Base-by-base conservation (phyloP, 768 basidiomycete genomes). In the Amanita pallidorosea region DNA sequence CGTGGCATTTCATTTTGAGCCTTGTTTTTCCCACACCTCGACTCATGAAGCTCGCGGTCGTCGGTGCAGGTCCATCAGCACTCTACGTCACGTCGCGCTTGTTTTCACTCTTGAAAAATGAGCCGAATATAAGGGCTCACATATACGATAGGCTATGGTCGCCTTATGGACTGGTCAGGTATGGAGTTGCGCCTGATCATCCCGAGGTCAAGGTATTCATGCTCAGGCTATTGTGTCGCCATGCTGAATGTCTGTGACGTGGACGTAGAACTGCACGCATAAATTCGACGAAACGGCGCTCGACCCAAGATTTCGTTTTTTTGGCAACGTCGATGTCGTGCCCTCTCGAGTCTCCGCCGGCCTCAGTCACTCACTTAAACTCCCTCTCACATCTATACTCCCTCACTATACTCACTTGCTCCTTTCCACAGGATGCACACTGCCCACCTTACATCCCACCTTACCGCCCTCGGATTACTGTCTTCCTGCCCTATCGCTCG, bases 161-260 rank as follows among this genome's bases (percentile, higher is more conserved):
- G 25, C 95, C 95, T 9, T 89, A 96, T 61, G 96, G 96, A 0
- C 75, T 98, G 1, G 93, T 96, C 3, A 74, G 96, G 41, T 99
- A 94, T 60, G 94, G 96, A 0, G 94, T 99, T 12, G 95, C 96
- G 9, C 95, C 95, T 40, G 95, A 98, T 69, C 95, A 98, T 65
- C 92, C 96, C 8, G 95, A 97, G 70, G 94, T 98, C 65, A 99
- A 97, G 80, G 95, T 66, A 57, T 63, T 70, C n/a, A 5, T 53
- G 5, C 22, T n/a, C n/a, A n/a, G n/a, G n/a, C n/a, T 23, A 22
- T 18, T 17, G 6, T 47, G 20, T 45, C 38, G 45, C 52, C 18
- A 37, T 45, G 45, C 35, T 45, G 37, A 46, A 36, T 49, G 17
- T 49, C 44, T 47, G 37, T 48, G 38, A 25, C 25, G 20, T 43